These are phyloP conservation scores for Lantana camara DNA, from an alignment of 257 asterid genomes.

Conservation along the genomic window DNA sequence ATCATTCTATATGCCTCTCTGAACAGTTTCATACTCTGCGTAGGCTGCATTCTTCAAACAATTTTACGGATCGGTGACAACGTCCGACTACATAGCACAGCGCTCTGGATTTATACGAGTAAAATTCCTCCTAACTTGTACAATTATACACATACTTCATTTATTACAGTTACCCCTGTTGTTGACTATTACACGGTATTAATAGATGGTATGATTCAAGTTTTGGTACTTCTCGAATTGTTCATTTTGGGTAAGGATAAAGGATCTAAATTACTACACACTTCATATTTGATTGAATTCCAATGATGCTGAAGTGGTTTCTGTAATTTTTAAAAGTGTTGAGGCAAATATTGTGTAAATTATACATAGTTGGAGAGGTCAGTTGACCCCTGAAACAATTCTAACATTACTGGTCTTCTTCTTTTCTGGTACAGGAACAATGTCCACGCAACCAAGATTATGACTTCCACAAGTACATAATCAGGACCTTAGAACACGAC, in stretches of 20 bases:
- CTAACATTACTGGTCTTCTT: not conserved
- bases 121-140: constrained; percentile 12
- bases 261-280: too few species aligned
- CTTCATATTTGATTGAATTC: too few species aligned
- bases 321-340: too few species aligned
- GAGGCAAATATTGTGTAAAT: too few species aligned
- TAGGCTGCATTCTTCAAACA: constrained; percentile 88
- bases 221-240: not conserved
- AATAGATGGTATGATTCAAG: not conserved
- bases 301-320: too few species aligned
- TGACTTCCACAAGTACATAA: constrained; percentile 72
- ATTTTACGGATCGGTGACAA: constrained; percentile 80
- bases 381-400: too few species aligned
- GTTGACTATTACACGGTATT: too few species aligned
- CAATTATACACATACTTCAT: too few species aligned
- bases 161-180: too few species aligned
- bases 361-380: too few species aligned
- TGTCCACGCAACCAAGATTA: constrained; percentile 50
- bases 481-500: constrained; percentile 76
- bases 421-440: constrained; percentile 51
- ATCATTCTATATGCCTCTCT: not conserved
- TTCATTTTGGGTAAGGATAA: too few species aligned
- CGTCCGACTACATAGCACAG: constrained; percentile 74
- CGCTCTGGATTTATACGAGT: constrained; percentile 85
- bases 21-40: not conserved